These are phyloP conservation scores for Colletotrichum musae DNA, from an alignment of 2,329 filamentous ascomycete species.

Conservation along the genomic window DNA sequence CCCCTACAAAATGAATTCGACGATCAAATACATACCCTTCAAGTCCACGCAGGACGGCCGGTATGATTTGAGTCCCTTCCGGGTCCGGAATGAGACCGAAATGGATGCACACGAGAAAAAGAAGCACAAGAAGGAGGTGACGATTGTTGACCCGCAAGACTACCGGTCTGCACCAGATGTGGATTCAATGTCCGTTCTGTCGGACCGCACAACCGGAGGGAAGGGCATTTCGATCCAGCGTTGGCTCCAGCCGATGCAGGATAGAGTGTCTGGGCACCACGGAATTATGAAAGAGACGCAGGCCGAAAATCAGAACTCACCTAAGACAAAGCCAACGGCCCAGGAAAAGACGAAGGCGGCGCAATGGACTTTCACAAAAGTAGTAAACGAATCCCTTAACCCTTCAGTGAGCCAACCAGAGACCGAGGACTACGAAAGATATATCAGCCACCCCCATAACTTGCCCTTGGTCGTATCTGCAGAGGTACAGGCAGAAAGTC, in stretches of 20 bases:
- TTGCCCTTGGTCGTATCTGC: conserved; percentile 85
- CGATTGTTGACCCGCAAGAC: conserved; percentile 74
- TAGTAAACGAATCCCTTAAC: conserved; percentile 88
- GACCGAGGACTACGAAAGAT: conserved; percentile 88
- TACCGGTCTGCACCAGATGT: conserved; percentile 51
- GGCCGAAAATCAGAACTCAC: conserved; percentile 42
- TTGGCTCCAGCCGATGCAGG: conserved; percentile 68
- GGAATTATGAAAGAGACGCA: conserved; percentile 71
- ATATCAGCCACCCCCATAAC: conserved; percentile 90
- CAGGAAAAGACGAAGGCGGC: conserved; percentile 85
- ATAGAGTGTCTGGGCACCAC: conserved; percentile 48
- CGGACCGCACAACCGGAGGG: conserved; percentile 32
- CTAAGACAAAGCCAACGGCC: conserved; percentile 68
- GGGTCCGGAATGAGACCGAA: conserved; percentile 77
- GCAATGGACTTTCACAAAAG: conserved; percentile 90
- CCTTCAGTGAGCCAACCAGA: conserved; percentile 84
- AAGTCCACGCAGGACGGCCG: conserved; percentile 79
- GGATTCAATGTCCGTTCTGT: conserved; percentile 25
- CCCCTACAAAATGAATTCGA: conserved; percentile 91
- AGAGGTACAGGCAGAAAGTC: conserved; percentile 72
- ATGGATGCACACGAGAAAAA: conserved; percentile 73
- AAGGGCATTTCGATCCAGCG: conserved; percentile 70
- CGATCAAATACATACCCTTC: conserved; percentile 85
- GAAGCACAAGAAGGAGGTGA: conserved; percentile 76
- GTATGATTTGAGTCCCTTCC: conserved; percentile 91